phyloP scores from a whole-genome alignment of 139 green algal genomes.

The Chlorella sp. region DNA sequence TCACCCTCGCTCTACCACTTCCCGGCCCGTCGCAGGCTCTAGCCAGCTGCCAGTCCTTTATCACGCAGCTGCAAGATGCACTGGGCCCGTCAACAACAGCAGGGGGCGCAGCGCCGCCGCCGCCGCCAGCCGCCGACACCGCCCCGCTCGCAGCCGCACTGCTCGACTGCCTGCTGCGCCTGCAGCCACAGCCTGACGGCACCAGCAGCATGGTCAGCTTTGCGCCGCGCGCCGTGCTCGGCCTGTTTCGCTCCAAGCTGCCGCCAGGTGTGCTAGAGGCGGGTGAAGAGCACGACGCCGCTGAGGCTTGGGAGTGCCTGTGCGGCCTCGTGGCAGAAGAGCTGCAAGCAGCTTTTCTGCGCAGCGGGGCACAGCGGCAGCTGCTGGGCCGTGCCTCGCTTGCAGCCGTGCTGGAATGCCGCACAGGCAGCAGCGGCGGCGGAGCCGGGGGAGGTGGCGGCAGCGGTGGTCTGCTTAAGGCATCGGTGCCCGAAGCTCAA shows the following conservation, averaged over 20 bases:
- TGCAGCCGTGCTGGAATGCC: background rate
- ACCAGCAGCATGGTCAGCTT: background rate
- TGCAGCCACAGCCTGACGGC: background rate
- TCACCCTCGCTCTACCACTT: background rate
- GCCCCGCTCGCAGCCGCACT: background rate
- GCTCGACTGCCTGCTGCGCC: background rate
- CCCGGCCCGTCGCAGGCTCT: conserved; percentile 2
- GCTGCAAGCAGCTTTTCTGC: background rate
- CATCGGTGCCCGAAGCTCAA: background rate
- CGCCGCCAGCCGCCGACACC: background rate
- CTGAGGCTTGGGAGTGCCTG: conserved; percentile 35
- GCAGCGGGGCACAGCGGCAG: background rate
- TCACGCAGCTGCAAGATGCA: background rate
- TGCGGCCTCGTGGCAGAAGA: background rate
- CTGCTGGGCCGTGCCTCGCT: background rate
- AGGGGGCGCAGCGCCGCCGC: background rate
- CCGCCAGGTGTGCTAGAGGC: background rate
- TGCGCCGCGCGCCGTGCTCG: background rate
- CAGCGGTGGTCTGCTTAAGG: background rate
- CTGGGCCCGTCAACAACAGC: background rate
- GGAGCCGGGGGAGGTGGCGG: no score
- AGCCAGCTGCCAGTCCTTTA: conserved; percentile 22
- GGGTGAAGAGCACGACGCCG: conserved; percentile 46
- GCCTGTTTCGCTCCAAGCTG: background rate
- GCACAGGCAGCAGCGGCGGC: background rate